Evolutionary conservation across 306 rosid species (phyloP).

Genomic region (Trifolium subterraneum): DNA sequence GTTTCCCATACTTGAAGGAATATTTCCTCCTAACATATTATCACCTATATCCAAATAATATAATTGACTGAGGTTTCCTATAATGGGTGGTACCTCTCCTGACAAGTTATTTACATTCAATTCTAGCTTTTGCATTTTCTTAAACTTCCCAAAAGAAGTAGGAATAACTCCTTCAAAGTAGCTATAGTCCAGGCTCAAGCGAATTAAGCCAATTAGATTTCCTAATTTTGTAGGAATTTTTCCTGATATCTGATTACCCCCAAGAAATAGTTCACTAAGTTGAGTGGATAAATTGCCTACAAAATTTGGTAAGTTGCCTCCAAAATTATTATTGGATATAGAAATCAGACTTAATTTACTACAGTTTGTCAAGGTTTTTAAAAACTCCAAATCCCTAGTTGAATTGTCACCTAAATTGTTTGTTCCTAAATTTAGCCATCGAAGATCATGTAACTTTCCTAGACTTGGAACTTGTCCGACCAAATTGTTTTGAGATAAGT

Average conservation of each 20-base stretch:
- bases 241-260: neutral
- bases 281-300: neutral
- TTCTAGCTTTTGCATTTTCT: no score
- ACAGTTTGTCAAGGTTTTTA: constrained; percentile 14
- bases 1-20: constrained; percentile 38
- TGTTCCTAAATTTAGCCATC: neutral
- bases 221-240: neutral
- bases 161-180: no score
- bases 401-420: constrained; percentile 16
- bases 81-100: no score
- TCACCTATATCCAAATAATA: neutral
- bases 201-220: neutral
- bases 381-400: constrained; percentile 1
- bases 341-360: neutral
- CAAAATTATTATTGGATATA: neutral
- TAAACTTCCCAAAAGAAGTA: no score
- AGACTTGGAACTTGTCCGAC: constrained; percentile 25
- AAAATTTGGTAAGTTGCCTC: neutral
- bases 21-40: constrained; percentile 43
- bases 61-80: no score
- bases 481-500: neutral
- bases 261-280: neutral
- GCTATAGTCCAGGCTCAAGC: neutral
- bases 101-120: no score
- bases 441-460: neutral